Evolutionary conservation across 2,329 filamentous ascomycete species (phyloP).

Genomic region (Penicillium rolfsii): DNA sequence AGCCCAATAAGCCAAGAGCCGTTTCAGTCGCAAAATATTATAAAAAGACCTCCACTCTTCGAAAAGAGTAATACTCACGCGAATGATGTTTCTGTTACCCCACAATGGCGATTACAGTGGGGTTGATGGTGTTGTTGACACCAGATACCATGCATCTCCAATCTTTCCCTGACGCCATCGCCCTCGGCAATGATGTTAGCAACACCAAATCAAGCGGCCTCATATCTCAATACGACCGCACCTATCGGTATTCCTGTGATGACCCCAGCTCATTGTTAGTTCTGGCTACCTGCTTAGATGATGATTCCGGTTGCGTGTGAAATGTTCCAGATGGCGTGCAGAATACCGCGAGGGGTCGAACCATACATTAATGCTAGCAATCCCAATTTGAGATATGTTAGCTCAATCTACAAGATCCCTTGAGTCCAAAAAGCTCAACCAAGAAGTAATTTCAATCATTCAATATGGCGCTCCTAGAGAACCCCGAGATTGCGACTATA

Average conservation of each 20-base stretch:
- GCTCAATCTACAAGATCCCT: background rate
- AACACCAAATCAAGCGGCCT: constrained; percentile 20
- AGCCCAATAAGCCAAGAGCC: background rate
- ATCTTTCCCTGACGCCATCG: constrained; percentile 26
- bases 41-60: background rate
- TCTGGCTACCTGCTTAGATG: background rate
- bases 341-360: background rate
- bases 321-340: constrained; percentile 26
- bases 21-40: background rate
- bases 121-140: constrained; percentile 22
- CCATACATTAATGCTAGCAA: constrained; percentile 17
- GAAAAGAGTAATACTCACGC: background rate
- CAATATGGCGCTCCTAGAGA: constrained; percentile 24
- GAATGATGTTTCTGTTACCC: background rate
- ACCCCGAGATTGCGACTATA: constrained; percentile 7
- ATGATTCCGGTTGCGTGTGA: constrained; percentile 19
- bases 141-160: constrained; percentile 9
- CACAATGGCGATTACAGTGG: constrained; percentile 28
- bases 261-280: background rate
- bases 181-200: constrained; percentile 27
- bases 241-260: background rate
- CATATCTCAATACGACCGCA: constrained; percentile 1
- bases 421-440: background rate
- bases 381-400: background rate
- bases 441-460: background rate